Evolutionary conservation across 169 alveolate genomes (phyloP).

Genomic region (Perkinsus marinus): DNA sequence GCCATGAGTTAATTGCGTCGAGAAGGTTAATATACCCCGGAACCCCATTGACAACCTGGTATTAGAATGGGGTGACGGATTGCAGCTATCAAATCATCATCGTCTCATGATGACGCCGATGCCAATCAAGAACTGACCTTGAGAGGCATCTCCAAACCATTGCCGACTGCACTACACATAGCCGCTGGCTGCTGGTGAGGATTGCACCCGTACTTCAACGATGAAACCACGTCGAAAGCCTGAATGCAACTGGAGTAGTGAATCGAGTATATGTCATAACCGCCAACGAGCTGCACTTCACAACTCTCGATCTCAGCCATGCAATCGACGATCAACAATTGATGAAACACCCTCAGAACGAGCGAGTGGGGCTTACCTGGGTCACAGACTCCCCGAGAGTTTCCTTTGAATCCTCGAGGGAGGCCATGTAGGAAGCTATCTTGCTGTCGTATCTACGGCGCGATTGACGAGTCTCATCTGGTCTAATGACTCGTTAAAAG

Average conservation of each 20-base stretch:
- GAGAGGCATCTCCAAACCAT: constrained; percentile 10
- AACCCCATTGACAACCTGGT: constrained; percentile 6
- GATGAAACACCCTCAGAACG: too few relatives aligned
- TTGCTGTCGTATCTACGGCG: background rate
- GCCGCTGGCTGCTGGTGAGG: constrained; percentile 36
- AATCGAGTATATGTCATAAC: too few relatives aligned
- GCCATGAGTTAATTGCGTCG: constrained; percentile 31
- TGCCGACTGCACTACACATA: constrained; percentile 16
- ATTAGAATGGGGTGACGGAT: background rate
- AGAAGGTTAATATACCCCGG: constrained; percentile 35
- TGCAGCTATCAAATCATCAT: background rate
- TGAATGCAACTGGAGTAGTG: background rate
- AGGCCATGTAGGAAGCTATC: background rate
- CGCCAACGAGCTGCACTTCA: too few relatives aligned
- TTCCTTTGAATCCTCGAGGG: background rate
- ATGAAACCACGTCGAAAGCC: background rate
- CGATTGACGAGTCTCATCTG: too few relatives aligned
- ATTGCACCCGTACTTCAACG: constrained; percentile 28
- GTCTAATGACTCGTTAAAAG: too few relatives aligned
- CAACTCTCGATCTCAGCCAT: too few relatives aligned
- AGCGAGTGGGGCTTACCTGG: background rate
- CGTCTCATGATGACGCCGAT: too few relatives aligned
- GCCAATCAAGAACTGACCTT: background rate
- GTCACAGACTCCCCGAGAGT: background rate
- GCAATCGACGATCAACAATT: too few relatives aligned